phyloP scores from a whole-genome alignment of 2,329 filamentous ascomycete species.

The Paecilomyces sp. region DNA sequence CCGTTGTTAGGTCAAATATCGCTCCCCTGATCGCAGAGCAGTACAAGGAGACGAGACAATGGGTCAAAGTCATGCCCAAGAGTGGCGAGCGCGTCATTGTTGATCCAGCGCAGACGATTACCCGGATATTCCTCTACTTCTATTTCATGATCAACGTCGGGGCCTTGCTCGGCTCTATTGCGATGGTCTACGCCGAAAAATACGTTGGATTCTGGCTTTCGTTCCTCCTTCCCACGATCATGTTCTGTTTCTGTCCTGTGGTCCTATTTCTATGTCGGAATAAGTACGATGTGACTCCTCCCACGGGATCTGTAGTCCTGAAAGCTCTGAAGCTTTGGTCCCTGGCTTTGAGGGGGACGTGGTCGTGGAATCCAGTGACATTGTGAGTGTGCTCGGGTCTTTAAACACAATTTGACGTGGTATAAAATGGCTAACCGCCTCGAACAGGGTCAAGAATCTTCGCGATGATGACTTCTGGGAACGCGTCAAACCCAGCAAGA shows the following conservation, averaged over 20 bases:
- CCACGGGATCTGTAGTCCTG: conserved; percentile 58
- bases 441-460: conserved; percentile 13
- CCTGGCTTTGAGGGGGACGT: conserved; percentile 56
- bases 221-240: conserved; percentile 54
- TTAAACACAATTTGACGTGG: neutral
- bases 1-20: conserved; percentile 14
- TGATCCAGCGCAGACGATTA: conserved; percentile 59
- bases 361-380: conserved; percentile 52
- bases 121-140: conserved; percentile 67
- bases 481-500: conserved; percentile 14
- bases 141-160: conserved; percentile 69
- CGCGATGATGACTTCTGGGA: conserved; percentile 13
- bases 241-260: conserved; percentile 56
- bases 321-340: conserved; percentile 49
- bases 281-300: conserved; percentile 41
- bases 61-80: conserved; percentile 33
- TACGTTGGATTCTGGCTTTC: conserved; percentile 61
- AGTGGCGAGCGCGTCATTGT: conserved; percentile 54
- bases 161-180: conserved; percentile 53
- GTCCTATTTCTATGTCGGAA: conserved; percentile 44
- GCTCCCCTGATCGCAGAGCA: conserved; percentile 58
- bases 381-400: conserved; percentile 10
- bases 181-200: conserved; percentile 61
- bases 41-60: conserved; percentile 52
- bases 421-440: conserved; percentile 1